phyloP scores from a whole-genome alignment of 768 basidiomycete species.

The Harrya chromipes region DNA sequence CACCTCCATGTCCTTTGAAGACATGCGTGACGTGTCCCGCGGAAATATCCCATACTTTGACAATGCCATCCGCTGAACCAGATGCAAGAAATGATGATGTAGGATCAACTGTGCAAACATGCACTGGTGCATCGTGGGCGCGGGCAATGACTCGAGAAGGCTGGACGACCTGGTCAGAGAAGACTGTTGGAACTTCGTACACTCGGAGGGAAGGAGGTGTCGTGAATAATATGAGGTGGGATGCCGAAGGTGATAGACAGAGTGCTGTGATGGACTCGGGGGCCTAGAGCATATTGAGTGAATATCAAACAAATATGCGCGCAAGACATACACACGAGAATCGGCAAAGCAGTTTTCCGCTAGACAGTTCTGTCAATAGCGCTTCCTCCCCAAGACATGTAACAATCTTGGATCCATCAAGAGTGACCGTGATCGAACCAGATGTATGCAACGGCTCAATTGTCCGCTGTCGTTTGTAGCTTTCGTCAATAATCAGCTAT shows the following conservation, averaged over 20 bases:
- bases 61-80: conserved; percentile 93
- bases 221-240: conserved; percentile 77
- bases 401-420: conserved; percentile 75
- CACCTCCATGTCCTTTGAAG: conserved; percentile 97
- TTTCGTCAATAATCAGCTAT: conserved; percentile 30
- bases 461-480: conserved; percentile 71
- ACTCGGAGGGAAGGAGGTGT: conserved; percentile 77
- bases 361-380: conserved; percentile 74
- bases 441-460: conserved; percentile 84
- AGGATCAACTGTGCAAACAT: conserved; percentile 81
- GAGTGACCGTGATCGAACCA: conserved; percentile 78
- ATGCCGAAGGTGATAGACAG: conserved; percentile 72
- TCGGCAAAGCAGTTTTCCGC: conserved; percentile 71
- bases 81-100: conserved; percentile 91
- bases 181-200: conserved; percentile 67
- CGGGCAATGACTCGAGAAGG: conserved; percentile 75
- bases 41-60: conserved; percentile 93
- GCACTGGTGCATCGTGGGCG: conserved; percentile 92
- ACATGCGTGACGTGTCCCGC: conserved; percentile 91
- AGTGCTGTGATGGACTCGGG: conserved; percentile 81
- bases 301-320: not conserved
- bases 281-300: conserved; percentile 51
- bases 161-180: conserved; percentile 49
- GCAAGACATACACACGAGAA: conserved; percentile 71
- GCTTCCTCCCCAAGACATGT: conserved; percentile 88